Evolutionary conservation across 805 yeast species (phyloP).

Genomic region (Cyberlindnera xylosilytica): DNA sequence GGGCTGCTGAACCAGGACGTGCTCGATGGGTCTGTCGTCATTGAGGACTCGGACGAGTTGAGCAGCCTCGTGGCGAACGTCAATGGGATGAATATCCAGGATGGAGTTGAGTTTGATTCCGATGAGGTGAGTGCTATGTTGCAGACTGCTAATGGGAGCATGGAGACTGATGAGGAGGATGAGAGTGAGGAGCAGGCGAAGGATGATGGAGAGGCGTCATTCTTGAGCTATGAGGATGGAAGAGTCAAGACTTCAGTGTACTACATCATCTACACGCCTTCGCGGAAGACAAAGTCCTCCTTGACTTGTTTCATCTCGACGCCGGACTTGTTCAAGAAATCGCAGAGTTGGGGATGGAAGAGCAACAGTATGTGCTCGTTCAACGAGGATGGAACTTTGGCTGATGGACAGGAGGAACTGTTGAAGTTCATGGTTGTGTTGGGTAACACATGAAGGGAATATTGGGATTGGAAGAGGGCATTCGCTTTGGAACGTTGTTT

Average conservation of each 20-base stretch:
- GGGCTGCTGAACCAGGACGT: conserved; percentile 41
- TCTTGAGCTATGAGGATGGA: conserved; percentile 44
- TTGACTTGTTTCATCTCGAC: conserved; percentile 52
- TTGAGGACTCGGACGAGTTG: conserved; percentile 9
- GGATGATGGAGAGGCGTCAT: conserved; percentile 23
- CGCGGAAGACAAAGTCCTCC: conserved; percentile 41
- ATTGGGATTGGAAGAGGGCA: too few species aligned
- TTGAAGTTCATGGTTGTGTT: conserved; percentile 48
- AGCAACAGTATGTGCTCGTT: conserved; percentile 51
- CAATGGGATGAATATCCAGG: conserved; percentile 11
- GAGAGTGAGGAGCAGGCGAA: conserved; percentile 21
- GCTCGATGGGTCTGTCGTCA: conserved; percentile 12
- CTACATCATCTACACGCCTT: conserved; percentile 53
- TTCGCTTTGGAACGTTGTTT: too few species aligned
- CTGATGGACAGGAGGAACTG: conserved; percentile 41
- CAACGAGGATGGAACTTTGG: conserved; percentile 45
- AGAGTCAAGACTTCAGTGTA: conserved; percentile 45
- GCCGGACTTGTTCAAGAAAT: conserved; percentile 49
- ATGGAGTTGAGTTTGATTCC: conserved; percentile 3
- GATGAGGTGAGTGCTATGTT: conserved; percentile 6
- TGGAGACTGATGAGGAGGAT: conserved; percentile 16
- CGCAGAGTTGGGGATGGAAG: conserved; percentile 65
- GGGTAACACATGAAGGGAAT: conserved; percentile 34
- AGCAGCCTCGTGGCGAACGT: conserved; percentile 9
- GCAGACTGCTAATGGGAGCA: conserved; percentile 17